Conservation (phyloP, 2,329 filamentous ascomycete species). For the Pyrenophora tritici-repentis region DNA sequence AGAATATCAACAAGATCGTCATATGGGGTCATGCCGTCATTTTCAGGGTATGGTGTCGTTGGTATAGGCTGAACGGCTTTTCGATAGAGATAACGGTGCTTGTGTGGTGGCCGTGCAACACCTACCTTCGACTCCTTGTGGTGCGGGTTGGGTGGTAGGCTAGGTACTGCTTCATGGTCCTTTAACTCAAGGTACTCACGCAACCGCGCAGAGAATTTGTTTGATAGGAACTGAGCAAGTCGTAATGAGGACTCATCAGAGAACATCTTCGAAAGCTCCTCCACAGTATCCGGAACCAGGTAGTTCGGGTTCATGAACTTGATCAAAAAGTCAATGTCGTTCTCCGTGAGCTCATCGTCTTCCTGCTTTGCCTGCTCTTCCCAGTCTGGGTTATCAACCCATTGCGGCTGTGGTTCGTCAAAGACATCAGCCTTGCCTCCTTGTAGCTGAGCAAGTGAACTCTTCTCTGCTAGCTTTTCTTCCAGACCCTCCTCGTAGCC, state of each 20-base stretch:
- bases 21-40: constrained; percentile 53
- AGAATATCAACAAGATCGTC: constrained; percentile 80
- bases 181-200: constrained; percentile 69
- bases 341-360: constrained; percentile 67
- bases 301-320: constrained; percentile 90
- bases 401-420: constrained; percentile 73
- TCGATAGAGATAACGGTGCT: constrained; percentile 89
- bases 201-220: constrained; percentile 76
- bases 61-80: constrained; percentile 55
- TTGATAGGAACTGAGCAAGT: constrained; percentile 75
- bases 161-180: constrained; percentile 53
- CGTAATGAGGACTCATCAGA: constrained; percentile 82
- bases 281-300: constrained; percentile 86
- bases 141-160: constrained; percentile 38
- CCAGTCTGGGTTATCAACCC: constrained; percentile 51
- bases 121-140: constrained; percentile 48
- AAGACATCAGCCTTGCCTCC: constrained; percentile 83
- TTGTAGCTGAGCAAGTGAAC: constrained; percentile 89
- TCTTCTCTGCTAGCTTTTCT: constrained; percentile 85
- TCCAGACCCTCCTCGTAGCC: constrained; percentile 88
- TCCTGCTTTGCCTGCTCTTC: constrained; percentile 52
- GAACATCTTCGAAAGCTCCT: constrained; percentile 80
- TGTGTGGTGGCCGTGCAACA: constrained; percentile 88
- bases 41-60: constrained; percentile 42
- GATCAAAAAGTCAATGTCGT: constrained; percentile 86